Conservation (phyloP, 805 yeast genomes). For the Saturnispora dispora region DNA sequence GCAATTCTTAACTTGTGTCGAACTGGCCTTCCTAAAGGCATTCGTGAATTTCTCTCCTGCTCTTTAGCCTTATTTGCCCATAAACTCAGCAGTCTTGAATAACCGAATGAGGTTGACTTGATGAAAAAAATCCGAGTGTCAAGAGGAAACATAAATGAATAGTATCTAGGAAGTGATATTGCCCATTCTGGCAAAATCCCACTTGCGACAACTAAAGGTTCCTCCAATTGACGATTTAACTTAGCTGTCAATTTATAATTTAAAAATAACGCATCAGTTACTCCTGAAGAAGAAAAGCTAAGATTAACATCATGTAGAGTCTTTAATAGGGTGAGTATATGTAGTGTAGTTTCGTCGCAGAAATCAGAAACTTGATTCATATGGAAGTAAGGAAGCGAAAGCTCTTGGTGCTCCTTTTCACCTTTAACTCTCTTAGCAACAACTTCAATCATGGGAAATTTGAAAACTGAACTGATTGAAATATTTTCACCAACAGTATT, state of each 20-base stretch:
- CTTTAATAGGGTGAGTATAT: conserved; percentile 41
- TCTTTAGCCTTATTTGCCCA: conserved; percentile 50
- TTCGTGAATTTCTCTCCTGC: conserved; percentile 19
- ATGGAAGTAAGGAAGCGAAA: conserved; percentile 18
- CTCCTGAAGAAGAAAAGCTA: conserved; percentile 4
- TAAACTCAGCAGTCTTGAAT: conserved; percentile 67
- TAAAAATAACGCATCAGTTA: conserved; percentile 34
- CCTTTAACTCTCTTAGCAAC: conserved; percentile 33
- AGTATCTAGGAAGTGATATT: conserved; percentile 58
- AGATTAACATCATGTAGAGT: conserved; percentile 35
- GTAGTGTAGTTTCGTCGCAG: conserved; percentile 26
- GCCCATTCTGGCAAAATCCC: conserved; percentile 85
- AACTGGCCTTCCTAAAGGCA: conserved; percentile 57
- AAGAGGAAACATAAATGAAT: conserved; percentile 77
- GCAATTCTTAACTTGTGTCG: conserved; percentile 75
- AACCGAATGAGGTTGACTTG: conserved; percentile 86
- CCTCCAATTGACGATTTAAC: conserved; percentile 78
- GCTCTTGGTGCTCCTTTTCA: conserved; percentile 24
- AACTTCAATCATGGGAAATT: conserved; percentile 47
- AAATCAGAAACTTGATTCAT: conserved; percentile 27
- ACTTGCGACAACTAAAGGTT: conserved; percentile 79
- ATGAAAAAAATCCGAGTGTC: conserved; percentile 70
- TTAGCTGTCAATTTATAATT: conserved; percentile 82
- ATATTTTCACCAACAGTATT: conserved; percentile 30
- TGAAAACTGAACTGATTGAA: conserved; percentile 38